Percentiles rank a stretch among this genome's conserved stretches.
Evolutionary conservation across 768 basidiomycete species (phyloP).

Genomic region (Suillus weaverae): DNA sequence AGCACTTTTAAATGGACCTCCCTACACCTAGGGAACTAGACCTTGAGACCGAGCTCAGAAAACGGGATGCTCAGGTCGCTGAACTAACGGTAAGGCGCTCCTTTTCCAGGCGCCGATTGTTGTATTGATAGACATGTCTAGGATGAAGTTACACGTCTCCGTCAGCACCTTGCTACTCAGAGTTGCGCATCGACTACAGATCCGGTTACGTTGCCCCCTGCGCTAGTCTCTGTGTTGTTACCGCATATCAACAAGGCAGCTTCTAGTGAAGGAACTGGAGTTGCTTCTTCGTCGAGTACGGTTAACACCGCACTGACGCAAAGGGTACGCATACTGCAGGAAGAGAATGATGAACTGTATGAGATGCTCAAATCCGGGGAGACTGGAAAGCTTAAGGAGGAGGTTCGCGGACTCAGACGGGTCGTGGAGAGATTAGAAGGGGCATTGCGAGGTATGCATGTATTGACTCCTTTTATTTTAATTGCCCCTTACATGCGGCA

Average conservation of each 20-base stretch:
- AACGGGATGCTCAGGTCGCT: slow-evolving; percentile 69
- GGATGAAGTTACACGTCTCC: slow-evolving; percentile 74
- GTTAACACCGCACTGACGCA: slow-evolving; percentile 76
- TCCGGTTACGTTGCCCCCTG: slow-evolving; percentile 67
- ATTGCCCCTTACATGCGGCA: slow-evolving; percentile 10
- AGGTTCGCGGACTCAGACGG: slow-evolving; percentile 67
- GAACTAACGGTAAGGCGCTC: slow-evolving; percentile 64
- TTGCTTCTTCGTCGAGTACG: slow-evolving; percentile 47
- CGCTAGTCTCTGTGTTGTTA: slow-evolving; percentile 65
- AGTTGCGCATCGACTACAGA: slow-evolving; percentile 60
- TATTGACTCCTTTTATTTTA: slow-evolving; percentile 1
- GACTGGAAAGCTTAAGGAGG: slow-evolving; percentile 80
- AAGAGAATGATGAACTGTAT: slow-evolving; percentile 88
- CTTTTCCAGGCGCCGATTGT: slow-evolving; percentile 21
- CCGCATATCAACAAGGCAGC: slow-evolving; percentile 59
- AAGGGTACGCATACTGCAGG: slow-evolving; percentile 69
- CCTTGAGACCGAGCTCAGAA: slow-evolving; percentile 74
- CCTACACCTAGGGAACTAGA: slow-evolving; percentile 78
- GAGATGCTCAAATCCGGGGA: slow-evolving; percentile 71
- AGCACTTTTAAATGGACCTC: slow-evolving; percentile 53
- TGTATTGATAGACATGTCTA: slow-evolving; percentile 33
- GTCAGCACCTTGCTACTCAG: slow-evolving; percentile 63
- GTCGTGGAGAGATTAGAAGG: slow-evolving; percentile 69
- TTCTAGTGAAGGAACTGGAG: slow-evolving; percentile 26
- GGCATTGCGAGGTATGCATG: slow-evolving; percentile 67